Evolutionary conservation across 2,329 filamentous ascomycete species (phyloP), one percentile per base, ranked within the genome.

Genomic region (Grosmannia huntii): DNA sequence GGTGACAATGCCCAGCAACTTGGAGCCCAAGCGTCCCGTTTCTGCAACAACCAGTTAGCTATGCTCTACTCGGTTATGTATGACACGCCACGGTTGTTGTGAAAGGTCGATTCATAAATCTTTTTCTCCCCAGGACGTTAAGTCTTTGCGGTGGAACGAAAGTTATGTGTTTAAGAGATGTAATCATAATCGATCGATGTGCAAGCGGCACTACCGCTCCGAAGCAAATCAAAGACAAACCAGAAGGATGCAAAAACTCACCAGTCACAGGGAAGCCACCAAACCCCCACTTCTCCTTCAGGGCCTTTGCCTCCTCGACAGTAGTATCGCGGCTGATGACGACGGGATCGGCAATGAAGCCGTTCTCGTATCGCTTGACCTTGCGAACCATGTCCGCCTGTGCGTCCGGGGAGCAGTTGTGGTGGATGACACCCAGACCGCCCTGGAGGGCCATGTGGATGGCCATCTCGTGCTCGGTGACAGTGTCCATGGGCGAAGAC

Each of bases 311-410:
- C 74, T 97, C 91, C 56, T 83, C 89, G 59, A 99, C 89, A 46
- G 92, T 96, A 64, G 90, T 95, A 64, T 81, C 82, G 61, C 89
- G 88, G 68, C 83, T 87, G 67, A 99, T 89, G 69, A 97, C 91
- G 59, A 99, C 84, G 50, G 94, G 94, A 69, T 99, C 95, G 53
- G 90, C 80, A 70, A 99, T 99, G 79, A 99, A 99, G 66, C 94
- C 94, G 77, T 99, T 99, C 78, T 99, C 94, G 74, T 90, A 99
- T 69, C 94, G 84, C 86, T 99, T 99, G 67, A 99, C 94, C 79
- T 96, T 97, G 73, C 90, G 84, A 65, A 99, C 89, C 94, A 99
- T 99, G 77, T 96, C 91, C 64, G 94, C 94, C 78, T 99, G 94
- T 58, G 89, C 89, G 31, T 97, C 90, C 33, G 91, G 83, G n/a